Conservation (phyloP, 257 asterid genomes). For the Capsicum pubescens region DNA sequence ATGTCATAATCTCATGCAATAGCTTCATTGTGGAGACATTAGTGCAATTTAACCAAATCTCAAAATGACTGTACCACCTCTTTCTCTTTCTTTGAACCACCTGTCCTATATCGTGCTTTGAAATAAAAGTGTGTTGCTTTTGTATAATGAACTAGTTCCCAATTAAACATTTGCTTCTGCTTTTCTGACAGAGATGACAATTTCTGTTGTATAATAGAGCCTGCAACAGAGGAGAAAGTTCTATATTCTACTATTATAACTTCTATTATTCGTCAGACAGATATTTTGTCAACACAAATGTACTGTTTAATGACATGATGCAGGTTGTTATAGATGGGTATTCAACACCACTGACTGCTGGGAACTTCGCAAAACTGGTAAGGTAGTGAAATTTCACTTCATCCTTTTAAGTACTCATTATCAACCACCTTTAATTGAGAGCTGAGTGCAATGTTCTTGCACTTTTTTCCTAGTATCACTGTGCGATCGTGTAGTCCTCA, state of each 20-base stretch:
- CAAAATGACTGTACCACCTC: background rate
- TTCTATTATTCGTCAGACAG: constrained; percentile 13
- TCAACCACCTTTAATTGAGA: background rate
- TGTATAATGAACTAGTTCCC: background rate
- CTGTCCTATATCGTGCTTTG: background rate
- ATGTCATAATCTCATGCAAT: background rate
- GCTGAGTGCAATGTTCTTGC: constrained; percentile 6
- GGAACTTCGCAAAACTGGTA: constrained; percentile 99
- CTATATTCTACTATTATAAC: background rate
- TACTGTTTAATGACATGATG: constrained; percentile 28
- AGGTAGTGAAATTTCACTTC: constrained; percentile 74
- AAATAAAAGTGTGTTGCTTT: background rate
- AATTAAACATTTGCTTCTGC: background rate
- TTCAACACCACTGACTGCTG: constrained; percentile 96
- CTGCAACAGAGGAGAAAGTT: background rate
- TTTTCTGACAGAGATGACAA: background rate
- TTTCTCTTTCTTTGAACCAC: constrained; percentile 20
- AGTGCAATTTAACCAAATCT: background rate
- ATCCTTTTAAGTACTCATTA: constrained; percentile 29
- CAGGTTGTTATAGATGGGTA: constrained; percentile 93
- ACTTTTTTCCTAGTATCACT: background rate
- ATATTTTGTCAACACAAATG: background rate
- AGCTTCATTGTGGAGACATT: background rate
- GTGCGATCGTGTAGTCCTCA: background rate
- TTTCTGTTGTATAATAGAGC: background rate